phyloP scores from a whole-genome alignment of 192 early-diverging fungal species.

The Podila verticillata region DNA sequence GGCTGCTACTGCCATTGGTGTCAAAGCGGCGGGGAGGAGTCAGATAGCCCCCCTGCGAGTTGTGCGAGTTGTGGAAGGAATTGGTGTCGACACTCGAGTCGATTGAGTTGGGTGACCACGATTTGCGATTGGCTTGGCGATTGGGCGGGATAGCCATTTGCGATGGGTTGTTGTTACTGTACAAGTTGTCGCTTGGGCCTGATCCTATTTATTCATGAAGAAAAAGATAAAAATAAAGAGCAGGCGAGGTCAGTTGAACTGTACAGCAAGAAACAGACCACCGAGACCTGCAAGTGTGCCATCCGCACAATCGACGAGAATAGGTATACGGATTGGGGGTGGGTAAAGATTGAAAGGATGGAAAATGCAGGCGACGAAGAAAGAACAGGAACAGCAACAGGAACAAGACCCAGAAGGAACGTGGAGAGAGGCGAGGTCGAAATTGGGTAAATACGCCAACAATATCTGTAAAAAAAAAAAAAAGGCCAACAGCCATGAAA shows the following conservation, averaged over 20 bases:
- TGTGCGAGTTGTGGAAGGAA: not conserved
- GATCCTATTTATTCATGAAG: not conserved
- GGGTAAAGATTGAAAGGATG: too few relatives aligned
- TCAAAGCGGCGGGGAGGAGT: constrained; percentile 25
- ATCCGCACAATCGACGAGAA: too few relatives aligned
- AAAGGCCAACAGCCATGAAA: constrained; percentile 11
- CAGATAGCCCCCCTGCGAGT: constrained; percentile 26
- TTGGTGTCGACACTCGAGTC: not conserved
- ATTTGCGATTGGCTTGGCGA: constrained; percentile 17
- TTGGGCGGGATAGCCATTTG: not conserved
- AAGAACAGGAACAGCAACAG: not conserved
- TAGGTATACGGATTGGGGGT: too few relatives aligned
- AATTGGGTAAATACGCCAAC: too few relatives aligned
- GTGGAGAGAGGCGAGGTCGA: too few relatives aligned
- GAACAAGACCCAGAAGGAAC: not conserved
- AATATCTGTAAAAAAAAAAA: not conserved
- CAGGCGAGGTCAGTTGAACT: not conserved
- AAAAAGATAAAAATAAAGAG: constrained; percentile 7
- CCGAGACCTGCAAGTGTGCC: too few relatives aligned
- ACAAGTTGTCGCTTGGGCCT: constrained; percentile 1
- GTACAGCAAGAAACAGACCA: too few relatives aligned
- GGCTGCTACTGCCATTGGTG: not conserved
- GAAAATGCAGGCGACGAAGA: too few relatives aligned
- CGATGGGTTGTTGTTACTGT: not conserved
- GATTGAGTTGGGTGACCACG: constrained; percentile 32